Percentiles rank a stretch among this genome's conserved stretches.
Evolutionary conservation across 257 asterid genomes (phyloP).

Genomic region (Verbascum thapsus): DNA sequence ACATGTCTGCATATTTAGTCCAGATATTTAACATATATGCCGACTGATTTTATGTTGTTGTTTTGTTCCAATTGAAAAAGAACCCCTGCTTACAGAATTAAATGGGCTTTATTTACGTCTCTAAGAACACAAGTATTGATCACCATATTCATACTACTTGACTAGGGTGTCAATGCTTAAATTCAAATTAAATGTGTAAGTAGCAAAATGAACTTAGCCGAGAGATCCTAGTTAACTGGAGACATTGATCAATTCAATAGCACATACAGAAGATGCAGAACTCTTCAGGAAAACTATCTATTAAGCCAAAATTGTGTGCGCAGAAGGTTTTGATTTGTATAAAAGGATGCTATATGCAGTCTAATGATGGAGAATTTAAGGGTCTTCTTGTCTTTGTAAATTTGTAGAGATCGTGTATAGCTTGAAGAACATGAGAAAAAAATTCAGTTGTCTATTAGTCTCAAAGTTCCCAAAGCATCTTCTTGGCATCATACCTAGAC

Average conservation of each 20-base stretch:
- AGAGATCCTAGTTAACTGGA: slow-evolving; percentile 1
- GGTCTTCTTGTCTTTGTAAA: slow-evolving; percentile 4
- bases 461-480: background rate
- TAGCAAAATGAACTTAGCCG: background rate
- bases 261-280: slow-evolving; percentile 1
- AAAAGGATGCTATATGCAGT: background rate
- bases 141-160: background rate
- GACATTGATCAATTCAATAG: background rate
- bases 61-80: background rate
- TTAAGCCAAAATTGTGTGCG: background rate
- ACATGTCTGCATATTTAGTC: background rate
- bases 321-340: background rate
- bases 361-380: background rate
- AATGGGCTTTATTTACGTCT: background rate
- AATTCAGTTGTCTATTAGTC: too few relatives aligned
- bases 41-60: background rate
- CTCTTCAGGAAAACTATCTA: slow-evolving; percentile 8
- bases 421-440: slow-evolving; percentile 11
- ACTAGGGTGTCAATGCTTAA: background rate
- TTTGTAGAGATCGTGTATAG: slow-evolving; percentile 4
- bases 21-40: background rate
- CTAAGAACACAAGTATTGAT: background rate
- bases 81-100: background rate
- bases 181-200: background rate
- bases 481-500: background rate